Conservation (phyloP, 2,329 filamentous ascomycete genomes). For the Teratosphaeria epicoccoides region DNA sequence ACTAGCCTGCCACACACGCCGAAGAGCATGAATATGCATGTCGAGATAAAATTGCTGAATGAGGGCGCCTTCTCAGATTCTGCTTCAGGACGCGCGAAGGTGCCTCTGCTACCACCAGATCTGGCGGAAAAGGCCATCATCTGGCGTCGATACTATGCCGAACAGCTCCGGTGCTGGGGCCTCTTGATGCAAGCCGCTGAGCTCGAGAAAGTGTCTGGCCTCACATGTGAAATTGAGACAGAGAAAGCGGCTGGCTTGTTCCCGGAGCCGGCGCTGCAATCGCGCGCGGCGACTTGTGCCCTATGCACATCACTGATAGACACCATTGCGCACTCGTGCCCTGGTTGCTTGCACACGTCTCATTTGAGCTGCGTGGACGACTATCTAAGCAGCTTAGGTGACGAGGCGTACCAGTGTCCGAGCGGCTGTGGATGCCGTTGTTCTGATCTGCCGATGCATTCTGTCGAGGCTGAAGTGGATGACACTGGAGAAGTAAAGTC, state of each 20-base stretch:
- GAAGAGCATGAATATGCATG: slow-evolving; percentile 22
- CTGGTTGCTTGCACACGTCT: slow-evolving; percentile 19
- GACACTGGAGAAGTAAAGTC: background rate
- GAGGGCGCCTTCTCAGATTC: slow-evolving; percentile 47
- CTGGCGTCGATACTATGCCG: slow-evolving; percentile 48
- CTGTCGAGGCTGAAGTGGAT: slow-evolving; percentile 4
- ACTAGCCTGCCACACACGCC: slow-evolving; percentile 22
- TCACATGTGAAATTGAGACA: slow-evolving; percentile 17
- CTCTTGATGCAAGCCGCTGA: slow-evolving; percentile 45
- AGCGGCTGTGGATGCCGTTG: slow-evolving; percentile 24
- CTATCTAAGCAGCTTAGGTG: slow-evolving; percentile 7
- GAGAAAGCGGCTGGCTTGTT: background rate
- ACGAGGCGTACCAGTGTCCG: slow-evolving; percentile 17
- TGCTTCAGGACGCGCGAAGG: slow-evolving; percentile 28
- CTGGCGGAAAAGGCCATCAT: slow-evolving; percentile 35
- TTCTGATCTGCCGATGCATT: slow-evolving; percentile 6
- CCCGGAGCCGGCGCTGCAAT: background rate
- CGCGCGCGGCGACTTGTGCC: slow-evolving; percentile 13
- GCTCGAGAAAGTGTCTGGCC: slow-evolving; percentile 46
- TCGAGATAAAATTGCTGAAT: slow-evolving; percentile 46
- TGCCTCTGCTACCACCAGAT: slow-evolving; percentile 40
- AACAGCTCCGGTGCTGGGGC: slow-evolving; percentile 49
- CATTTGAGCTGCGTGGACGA: slow-evolving; percentile 18
- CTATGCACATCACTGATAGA: slow-evolving; percentile 19
- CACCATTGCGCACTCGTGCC: slow-evolving; percentile 21